A percentile compares a stretch with the other conserved stretches of the same genome.
Evolutionary conservation across 371 early-diverging fungal genomes (phyloP).

Genomic region (Catenaria anguillulae): DNA sequence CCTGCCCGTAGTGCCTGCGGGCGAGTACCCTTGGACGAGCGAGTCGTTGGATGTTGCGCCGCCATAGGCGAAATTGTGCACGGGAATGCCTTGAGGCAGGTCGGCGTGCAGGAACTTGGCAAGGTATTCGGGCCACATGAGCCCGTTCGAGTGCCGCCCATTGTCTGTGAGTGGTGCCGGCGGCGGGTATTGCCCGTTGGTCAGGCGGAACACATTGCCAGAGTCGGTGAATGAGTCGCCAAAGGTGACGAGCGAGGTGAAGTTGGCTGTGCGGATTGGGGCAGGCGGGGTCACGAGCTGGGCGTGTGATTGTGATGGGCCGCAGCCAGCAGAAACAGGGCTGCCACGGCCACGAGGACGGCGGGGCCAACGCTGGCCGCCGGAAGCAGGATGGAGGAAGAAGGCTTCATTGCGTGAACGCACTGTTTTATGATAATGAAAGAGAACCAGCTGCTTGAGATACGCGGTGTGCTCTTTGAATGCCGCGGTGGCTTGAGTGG

Average conservation of each 20-base stretch:
- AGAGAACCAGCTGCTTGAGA: too few species aligned
- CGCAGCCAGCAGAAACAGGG: too few species aligned
- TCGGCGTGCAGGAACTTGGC: not conserved
- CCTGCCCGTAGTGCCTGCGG: not conserved
- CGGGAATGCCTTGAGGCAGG: not conserved
- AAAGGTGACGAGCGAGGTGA: slow-evolving; percentile 8
- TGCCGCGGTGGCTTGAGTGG: too few species aligned
- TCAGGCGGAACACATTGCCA: slow-evolving; percentile 12
- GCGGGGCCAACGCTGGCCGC: too few species aligned
- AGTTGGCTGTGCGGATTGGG: too few species aligned
- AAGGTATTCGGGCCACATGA: not conserved
- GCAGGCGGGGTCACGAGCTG: too few species aligned
- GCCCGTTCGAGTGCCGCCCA: slow-evolving; percentile 5
- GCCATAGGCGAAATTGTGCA: not conserved
- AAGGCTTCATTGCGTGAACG: too few species aligned
- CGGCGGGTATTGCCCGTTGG: slow-evolving; percentile 7
- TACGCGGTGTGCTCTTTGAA: too few species aligned
- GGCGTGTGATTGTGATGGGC: too few species aligned
- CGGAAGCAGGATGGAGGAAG: too few species aligned
- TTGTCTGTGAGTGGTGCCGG: not conserved
- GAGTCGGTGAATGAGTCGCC: slow-evolving; percentile 17
- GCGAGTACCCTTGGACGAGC: not conserved
- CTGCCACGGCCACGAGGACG: too few species aligned
- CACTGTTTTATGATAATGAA: too few species aligned
- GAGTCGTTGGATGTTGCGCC: not conserved